Base-by-base conservation (phyloP, 2,329 filamentous ascomycete species). In the Aspergillus fijiensis region DNA sequence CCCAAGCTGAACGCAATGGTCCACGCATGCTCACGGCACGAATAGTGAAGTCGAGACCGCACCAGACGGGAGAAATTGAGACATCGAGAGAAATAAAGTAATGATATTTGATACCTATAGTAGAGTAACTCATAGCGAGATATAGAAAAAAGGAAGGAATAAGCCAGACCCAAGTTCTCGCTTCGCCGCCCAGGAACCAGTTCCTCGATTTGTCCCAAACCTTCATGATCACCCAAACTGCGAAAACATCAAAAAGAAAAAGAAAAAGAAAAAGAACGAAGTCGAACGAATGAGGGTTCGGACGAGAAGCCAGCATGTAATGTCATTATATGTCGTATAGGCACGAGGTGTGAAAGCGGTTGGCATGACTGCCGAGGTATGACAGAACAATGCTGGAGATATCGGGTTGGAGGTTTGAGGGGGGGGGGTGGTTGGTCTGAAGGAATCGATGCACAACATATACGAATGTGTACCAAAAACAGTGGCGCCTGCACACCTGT, bases 401-500 rank as follows among this genome's bases (percentile, higher is more conserved):
- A n/a, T 12, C 31, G 12, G 25, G 14, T 11, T 4, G 47, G 19
- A 29, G 16, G 31, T 29, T 29, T 29, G 27, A 29, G 27, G 27
- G 27, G 27, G 27, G 9, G 49, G 55, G 19, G 54, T 51, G 61
- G 58, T 54, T 51, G 49, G 62, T 29, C 27, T 29, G 27, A 29
- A 54, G 39, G 56, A 58, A 48, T 25, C 29, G 49, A 53, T 55
- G 31, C 19, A 65, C 51, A 55, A 58, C 56, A 61, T 53, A 59
- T 61, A 60, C 60, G 61, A 65, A 64, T 66, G 63, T 61, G 63
- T 35, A 55, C 63, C 57, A 55, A 66, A 64, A 68, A 61, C 19
- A 47, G 50, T 60, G 65, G 65, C 68, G 65, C 68, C 66, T 58
- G 65, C 57, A 66, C 39, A 62, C 64, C 66, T 70, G 59, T 68